Conservation (phyloP, 176 grass and related monocot genomes). For the Ampelocalamus luodianensis region DNA sequence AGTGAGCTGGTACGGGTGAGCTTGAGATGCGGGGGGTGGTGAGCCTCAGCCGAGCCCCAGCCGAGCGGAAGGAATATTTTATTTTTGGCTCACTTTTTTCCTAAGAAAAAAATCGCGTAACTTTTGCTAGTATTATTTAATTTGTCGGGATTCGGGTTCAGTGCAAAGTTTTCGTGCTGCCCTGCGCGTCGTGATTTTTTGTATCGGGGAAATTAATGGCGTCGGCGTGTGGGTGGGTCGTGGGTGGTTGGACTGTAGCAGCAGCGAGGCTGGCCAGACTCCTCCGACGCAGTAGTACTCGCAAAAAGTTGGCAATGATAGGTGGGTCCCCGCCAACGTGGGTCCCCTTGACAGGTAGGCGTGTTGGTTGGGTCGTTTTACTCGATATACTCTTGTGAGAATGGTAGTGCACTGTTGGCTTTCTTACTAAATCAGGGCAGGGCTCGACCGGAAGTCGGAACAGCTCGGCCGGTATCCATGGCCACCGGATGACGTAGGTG, state of each 20-base stretch:
- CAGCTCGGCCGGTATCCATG: too few relatives aligned
- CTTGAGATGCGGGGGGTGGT: constrained; percentile 16
- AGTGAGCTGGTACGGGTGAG: constrained; percentile 8
- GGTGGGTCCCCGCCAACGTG: background rate
- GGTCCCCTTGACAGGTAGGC: constrained; percentile 1
- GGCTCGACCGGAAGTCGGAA: too few relatives aligned
- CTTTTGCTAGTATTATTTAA: background rate
- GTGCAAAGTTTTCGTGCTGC: background rate
- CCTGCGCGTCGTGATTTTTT: constrained; percentile 22
- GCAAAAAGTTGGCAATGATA: constrained; percentile 27
- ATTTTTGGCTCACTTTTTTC: background rate
- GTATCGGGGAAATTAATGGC: constrained; percentile 39
- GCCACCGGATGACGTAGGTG: too few relatives aligned
- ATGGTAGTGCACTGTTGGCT: background rate
- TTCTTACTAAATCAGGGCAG: too few relatives aligned
- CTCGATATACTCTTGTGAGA: background rate
- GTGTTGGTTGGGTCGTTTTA: background rate
- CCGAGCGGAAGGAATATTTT: constrained; percentile 39
- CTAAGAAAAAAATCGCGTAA: background rate
- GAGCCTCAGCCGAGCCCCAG: background rate
- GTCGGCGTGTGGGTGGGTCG: constrained; percentile 7
- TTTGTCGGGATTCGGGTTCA: background rate
- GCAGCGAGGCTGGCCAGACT: background rate
- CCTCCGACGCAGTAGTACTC: background rate
- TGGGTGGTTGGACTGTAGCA: constrained; percentile 15